phyloP scores from a whole-genome alignment of 2,329 filamentous ascomycete species.

The Colletotrichum brevisporum region DNA sequence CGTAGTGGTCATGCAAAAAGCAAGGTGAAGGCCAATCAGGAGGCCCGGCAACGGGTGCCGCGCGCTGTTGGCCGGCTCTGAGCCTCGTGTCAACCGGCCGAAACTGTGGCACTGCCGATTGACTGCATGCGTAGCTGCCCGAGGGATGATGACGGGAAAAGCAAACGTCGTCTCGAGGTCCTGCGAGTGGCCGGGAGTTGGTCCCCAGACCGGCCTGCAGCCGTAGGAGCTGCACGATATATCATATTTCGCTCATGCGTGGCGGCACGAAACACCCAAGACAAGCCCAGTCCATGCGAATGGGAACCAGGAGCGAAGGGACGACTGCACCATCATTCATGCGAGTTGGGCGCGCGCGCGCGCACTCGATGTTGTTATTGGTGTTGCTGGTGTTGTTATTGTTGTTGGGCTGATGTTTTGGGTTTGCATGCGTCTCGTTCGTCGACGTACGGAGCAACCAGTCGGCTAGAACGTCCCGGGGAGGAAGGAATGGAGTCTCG shows the following conservation, averaged over 20 bases:
- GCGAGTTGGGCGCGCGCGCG: background rate
- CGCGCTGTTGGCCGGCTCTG: conserved; percentile 25
- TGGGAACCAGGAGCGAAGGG: background rate
- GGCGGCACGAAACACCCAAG: conserved; percentile 29
- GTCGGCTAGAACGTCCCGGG: conserved; percentile 13
- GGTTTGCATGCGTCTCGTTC: background rate
- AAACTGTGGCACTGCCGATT: conserved; percentile 37
- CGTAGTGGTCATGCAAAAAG: conserved; percentile 37
- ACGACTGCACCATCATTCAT: conserved; percentile 7
- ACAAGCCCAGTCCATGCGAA: conserved; percentile 8
- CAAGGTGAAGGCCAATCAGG: conserved; percentile 32
- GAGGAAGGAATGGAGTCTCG: conserved; percentile 28
- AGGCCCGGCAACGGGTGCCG: conserved; percentile 21
- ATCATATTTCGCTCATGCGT: conserved; percentile 28
- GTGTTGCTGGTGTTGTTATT: no score
- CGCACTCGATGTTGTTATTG: background rate
- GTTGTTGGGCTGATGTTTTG: conserved; percentile 1
- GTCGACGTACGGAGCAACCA: background rate
- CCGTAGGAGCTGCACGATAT: conserved; percentile 27
- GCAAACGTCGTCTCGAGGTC: conserved; percentile 25
- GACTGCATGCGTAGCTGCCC: conserved; percentile 40
- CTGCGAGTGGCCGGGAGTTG: conserved; percentile 26
- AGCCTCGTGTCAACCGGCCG: conserved; percentile 40
- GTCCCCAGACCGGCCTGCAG: conserved; percentile 27
- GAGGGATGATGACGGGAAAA: conserved; percentile 38